phyloP scores from a whole-genome alignment of 805 yeast genomes.

The Isabelozyma heimii region DNA sequence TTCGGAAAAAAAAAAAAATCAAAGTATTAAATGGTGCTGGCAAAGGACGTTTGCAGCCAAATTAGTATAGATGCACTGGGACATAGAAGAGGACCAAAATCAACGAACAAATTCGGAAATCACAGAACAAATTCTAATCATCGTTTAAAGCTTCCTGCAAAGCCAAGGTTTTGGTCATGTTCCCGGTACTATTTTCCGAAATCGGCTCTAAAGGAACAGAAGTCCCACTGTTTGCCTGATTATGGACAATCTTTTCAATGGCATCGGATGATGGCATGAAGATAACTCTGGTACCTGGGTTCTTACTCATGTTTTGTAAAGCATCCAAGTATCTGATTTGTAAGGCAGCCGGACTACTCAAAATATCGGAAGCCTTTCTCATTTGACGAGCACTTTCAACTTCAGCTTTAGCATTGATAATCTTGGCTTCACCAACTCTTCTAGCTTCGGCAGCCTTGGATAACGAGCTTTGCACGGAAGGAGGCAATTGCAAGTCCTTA shows the following conservation, averaged over 20 bases:
- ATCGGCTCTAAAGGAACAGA: slow-evolving; percentile 1
- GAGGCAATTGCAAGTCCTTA: slow-evolving; percentile 59
- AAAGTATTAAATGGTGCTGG: no score
- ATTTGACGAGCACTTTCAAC: slow-evolving; percentile 72
- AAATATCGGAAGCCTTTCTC: slow-evolving; percentile 76
- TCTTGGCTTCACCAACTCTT: slow-evolving; percentile 74
- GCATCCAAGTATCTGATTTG: slow-evolving; percentile 77
- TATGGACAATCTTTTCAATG: slow-evolving; percentile 30
- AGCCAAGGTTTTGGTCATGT: slow-evolving; percentile 23
- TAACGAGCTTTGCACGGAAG: slow-evolving; percentile 54
- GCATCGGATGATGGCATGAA: slow-evolving; percentile 62
- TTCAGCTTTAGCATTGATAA: slow-evolving; percentile 72
- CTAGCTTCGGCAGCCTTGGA: slow-evolving; percentile 75
- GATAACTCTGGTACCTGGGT: slow-evolving; percentile 63
- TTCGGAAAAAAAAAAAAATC: no score
- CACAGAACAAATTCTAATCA: neutral
- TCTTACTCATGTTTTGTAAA: slow-evolving; percentile 69
- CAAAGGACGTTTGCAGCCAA: no score
- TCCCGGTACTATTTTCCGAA: neutral
- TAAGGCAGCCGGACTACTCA: slow-evolving; percentile 74
- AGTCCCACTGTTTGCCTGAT: neutral
- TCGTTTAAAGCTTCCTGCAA: slow-evolving; percentile 29
- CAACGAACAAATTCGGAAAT: neutral
- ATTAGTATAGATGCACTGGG: no score
- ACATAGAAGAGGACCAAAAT: neutral